Percentiles rank a stretch among this genome's conserved stretches.
Evolutionary conservation across 768 basidiomycete species (phyloP).

Genomic region (Dioszegia aurantiaca): DNA sequence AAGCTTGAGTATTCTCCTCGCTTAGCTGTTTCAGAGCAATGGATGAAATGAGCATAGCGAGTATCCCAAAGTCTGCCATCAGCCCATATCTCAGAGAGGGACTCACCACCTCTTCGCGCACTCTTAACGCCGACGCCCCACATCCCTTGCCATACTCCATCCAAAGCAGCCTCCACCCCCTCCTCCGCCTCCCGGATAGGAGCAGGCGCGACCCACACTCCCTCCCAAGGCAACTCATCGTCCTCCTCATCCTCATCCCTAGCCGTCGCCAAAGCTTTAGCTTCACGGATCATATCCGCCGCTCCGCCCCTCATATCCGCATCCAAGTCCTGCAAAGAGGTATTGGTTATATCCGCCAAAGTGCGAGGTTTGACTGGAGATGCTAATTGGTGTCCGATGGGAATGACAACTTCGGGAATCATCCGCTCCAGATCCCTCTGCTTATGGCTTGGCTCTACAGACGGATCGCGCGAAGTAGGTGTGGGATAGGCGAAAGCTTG

Average conservation of each 20-base stretch:
- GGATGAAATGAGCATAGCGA: neutral
- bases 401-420: too few relatives aligned
- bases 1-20: neutral
- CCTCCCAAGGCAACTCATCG: neutral
- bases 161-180: neutral
- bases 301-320: neutral
- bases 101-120: conserved; percentile 4
- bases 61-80: neutral
- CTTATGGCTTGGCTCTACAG: neutral
- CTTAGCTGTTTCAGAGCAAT: neutral
- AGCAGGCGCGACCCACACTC: conserved; percentile 2
- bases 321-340: neutral
- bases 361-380: neutral
- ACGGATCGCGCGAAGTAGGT: conserved; percentile 10
- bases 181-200: neutral
- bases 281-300: neutral
- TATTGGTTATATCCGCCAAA: neutral
- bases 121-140: neutral
- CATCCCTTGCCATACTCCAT: neutral
- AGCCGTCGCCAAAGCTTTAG: neutral
- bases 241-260: neutral
- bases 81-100: neutral
- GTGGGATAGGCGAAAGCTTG: conserved; percentile 9
- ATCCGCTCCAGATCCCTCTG: neutral
- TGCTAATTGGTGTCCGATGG: neutral